Evolutionary conservation across 164 flowering plant genomes (phyloP).

Genomic region (Amborella trichopoda): DNA sequence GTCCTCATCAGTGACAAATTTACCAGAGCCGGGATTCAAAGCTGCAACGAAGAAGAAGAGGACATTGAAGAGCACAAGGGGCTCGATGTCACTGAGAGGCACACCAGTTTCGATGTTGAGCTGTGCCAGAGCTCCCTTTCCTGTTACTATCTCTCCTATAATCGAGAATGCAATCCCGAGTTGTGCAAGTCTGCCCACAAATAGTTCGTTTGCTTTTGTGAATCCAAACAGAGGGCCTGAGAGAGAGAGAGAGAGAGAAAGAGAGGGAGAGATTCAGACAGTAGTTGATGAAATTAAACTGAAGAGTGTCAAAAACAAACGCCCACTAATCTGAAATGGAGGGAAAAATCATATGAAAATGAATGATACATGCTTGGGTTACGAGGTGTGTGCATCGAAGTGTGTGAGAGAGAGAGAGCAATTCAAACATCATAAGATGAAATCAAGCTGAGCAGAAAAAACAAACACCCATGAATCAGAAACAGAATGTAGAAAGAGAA

Average conservation of each 20-base stretch:
- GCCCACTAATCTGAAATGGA: too few relatives aligned
- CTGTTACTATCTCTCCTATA: conserved; percentile 89
- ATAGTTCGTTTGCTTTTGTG: conserved; percentile 91
- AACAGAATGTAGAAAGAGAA: too few relatives aligned
- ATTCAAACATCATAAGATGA: too few relatives aligned
- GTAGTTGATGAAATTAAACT: too few relatives aligned
- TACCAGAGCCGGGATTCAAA: conserved; percentile 89
- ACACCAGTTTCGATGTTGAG: conserved; percentile 91
- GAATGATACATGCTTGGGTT: too few relatives aligned
- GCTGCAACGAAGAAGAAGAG: conserved; percentile 91
- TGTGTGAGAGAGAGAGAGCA: too few relatives aligned
- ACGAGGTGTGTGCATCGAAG: too few relatives aligned
- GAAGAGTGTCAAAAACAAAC: too few relatives aligned
- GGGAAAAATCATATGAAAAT: too few relatives aligned
- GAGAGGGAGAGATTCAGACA: too few relatives aligned
- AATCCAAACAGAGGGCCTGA: conserved; percentile 91
- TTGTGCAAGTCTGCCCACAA: conserved; percentile 98
- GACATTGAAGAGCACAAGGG: conserved; percentile 77
- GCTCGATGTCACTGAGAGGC: conserved; percentile 86
- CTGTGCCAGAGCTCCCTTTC: conserved; percentile 92
- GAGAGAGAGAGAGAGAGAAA: conserved; percentile 1
- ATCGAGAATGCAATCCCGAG: conserved; percentile 90
- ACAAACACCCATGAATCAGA: too few relatives aligned
- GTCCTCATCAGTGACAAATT: conserved; percentile 79
- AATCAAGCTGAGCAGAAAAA: too few relatives aligned